phyloP scores from a whole-genome alignment of 1,284 basidiomycete genomes.

The Boletus semigastroideus region DNA sequence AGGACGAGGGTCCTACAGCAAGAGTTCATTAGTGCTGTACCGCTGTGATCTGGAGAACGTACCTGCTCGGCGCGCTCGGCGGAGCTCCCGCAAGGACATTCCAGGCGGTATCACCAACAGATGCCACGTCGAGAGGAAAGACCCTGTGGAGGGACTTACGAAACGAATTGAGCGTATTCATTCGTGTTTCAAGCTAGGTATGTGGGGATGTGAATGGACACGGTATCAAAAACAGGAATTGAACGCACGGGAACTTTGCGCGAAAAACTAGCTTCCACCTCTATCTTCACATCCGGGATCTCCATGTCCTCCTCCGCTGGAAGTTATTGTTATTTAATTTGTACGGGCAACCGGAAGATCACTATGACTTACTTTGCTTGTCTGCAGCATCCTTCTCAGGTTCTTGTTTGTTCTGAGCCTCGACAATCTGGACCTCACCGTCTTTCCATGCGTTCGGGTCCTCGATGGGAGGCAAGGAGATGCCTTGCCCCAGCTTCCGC shows the following conservation, averaged over 20 bases:
- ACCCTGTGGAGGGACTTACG: slow-evolving; percentile 35
- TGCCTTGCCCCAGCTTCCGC: neutral
- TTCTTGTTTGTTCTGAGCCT: slow-evolving; percentile 2
- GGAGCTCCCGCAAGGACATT: slow-evolving; percentile 8
- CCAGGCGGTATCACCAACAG: slow-evolving; percentile 8
- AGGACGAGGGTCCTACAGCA: slow-evolving; percentile 20
- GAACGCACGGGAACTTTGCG: slow-evolving; percentile 57
- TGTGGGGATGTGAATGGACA: neutral
- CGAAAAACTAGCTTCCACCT: slow-evolving; percentile 58
- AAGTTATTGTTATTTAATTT: neutral
- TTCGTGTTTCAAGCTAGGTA: slow-evolving; percentile 34
- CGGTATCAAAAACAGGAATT: neutral
- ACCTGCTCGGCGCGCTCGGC: slow-evolving; percentile 21
- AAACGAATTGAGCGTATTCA: slow-evolving; percentile 31
- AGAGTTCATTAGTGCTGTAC: neutral
- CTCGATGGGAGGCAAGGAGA: neutral
- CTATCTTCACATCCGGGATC: slow-evolving; percentile 44
- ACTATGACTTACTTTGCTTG: slow-evolving; percentile 10
- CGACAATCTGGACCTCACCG: slow-evolving; percentile 18
- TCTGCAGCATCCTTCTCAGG: neutral
- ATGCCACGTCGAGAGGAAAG: slow-evolving; percentile 27
- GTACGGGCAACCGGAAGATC: no score
- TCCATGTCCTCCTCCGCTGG: slow-evolving; percentile 24
- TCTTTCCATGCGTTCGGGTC: neutral
- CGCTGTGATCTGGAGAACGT: neutral